Percentiles rank a stretch among this genome's conserved stretches.
Evolutionary conservation across 306 rosid genomes (phyloP).

Genomic region (Acmispon strigosus): DNA sequence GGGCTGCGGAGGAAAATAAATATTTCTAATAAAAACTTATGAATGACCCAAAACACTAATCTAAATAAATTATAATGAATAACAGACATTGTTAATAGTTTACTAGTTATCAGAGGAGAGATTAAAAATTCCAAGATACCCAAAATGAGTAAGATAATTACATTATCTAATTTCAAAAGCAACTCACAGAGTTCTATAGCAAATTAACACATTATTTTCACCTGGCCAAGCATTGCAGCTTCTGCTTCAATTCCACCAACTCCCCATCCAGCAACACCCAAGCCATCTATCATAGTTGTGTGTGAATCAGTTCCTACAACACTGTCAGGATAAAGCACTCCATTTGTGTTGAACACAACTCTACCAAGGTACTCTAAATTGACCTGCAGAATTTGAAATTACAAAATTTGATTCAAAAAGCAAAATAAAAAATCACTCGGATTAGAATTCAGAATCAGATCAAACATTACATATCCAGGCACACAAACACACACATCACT

Average conservation of each 20-base stretch:
- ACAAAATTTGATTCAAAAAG: constrained; percentile 9
- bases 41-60: neutral
- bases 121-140: neutral
- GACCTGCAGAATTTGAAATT: constrained; percentile 51
- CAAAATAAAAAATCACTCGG: neutral
- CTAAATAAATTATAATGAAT: neutral
- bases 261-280: constrained; percentile 99
- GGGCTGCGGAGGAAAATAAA: constrained; percentile 46
- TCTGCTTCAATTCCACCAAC: constrained; percentile 99
- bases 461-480: neutral
- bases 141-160: neutral
- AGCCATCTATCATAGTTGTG: constrained; percentile 97
- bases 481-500: neutral
- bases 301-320: constrained; percentile 98
- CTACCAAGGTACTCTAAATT: constrained; percentile 92
- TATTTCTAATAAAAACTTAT: neutral
- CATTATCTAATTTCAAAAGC: neutral
- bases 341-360: constrained; percentile 80
- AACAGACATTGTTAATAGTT: neutral
- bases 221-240: constrained; percentile 99
- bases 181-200: neutral
- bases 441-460: neutral
- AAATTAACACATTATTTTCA: constrained; percentile 24
- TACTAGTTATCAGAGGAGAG: neutral
- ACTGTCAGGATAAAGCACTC: constrained; percentile 88